Evolutionary conservation across 2,329 filamentous ascomycete species (phyloP), one percentile per base, ranked within the genome.

Genomic region (Diaporthe helianthi): DNA sequence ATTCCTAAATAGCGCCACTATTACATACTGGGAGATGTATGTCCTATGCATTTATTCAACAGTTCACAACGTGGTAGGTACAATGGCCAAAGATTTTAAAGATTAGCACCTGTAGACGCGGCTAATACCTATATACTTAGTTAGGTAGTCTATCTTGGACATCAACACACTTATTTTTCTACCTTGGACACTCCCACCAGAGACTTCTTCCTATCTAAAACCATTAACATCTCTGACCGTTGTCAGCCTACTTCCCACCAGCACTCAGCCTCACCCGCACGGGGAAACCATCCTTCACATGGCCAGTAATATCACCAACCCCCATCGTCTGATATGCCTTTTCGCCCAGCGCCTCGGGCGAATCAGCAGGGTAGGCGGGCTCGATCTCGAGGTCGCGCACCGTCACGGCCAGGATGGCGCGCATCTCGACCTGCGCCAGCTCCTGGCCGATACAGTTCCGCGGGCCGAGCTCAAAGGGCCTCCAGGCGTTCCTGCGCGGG

Each of bases 391-490:
- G 65, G 4, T 71, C 69, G n/a, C 69, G 69, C 26, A 69, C 46
- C 15, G 70, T 71, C 63, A 68, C 38, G 19, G 67, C 61, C 19
- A 77, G 49, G 31, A 75, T 68, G 3, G 79, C 70, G 63, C 76
- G 76, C 36, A 81, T 65, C 72, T 82, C 78, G 15, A 76, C 72
- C 72, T 75, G 73, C 0, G 79, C 79, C 26, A 83, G 72, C 29
- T 76, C 76, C 73, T 80, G 77, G 0, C 80, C 80, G 38, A 80
- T 75, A 66, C 81, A 83, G 7, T 73, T 74, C 4, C 80, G 70
- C 1, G 77, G 76, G 0, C 81, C 82, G 9, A 75, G 70, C 46
- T 82, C 79, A 67, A 83, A 84, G 0, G 80, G 76, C 9, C 58
- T 10, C 44, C 72, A 82, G 4, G 76, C 78, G 64, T 71, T 70